Evolutionary conservation across 1,284 basidiomycete species (phyloP).

Genomic region (Apiotrichum porosum): DNA sequence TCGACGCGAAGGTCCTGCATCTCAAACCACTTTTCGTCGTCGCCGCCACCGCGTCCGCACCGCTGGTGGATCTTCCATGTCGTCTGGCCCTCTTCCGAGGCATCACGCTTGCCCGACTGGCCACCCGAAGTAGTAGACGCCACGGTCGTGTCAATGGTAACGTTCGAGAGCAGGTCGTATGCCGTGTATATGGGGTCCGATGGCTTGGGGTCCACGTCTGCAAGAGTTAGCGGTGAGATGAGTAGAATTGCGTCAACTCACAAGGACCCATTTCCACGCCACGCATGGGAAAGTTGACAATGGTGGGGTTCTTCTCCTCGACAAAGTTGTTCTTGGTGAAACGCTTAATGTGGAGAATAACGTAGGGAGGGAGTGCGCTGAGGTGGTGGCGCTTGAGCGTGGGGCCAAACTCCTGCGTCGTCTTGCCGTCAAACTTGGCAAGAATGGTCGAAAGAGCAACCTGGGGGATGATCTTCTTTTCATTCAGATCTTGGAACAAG

Average conservation of each 20-base stretch:
- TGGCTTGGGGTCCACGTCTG: conserved; percentile 71
- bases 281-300: conserved; percentile 91
- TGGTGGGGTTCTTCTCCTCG: conserved; percentile 98
- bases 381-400: conserved; percentile 86
- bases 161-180: conserved; percentile 94
- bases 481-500: conserved; percentile 87
- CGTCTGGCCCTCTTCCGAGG: conserved; percentile 31
- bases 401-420: conserved; percentile 78
- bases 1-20: conserved; percentile 96
- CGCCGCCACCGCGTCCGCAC: conserved; percentile 63
- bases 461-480: conserved; percentile 99
- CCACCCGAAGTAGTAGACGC: conserved; percentile 63
- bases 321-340: conserved; percentile 98
- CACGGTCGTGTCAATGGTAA: conserved; percentile 82
- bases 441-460: conserved; percentile 84
- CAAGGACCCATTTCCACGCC: conserved; percentile 88
- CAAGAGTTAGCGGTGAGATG: conserved; percentile 1
- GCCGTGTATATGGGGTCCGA: conserved; percentile 57
- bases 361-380: conserved; percentile 78
- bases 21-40: conserved; percentile 90
- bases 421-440: conserved; percentile 91
- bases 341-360: conserved; percentile 92
- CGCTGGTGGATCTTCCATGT: conserved; percentile 88
- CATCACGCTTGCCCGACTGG: conserved; percentile 23
- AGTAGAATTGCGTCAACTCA: conserved; percentile 58